Evolutionary conservation across 1,284 basidiomycete species (phyloP), one percentile per base, ranked within the genome.

Genomic region (Ustilago cynodontis): DNA sequence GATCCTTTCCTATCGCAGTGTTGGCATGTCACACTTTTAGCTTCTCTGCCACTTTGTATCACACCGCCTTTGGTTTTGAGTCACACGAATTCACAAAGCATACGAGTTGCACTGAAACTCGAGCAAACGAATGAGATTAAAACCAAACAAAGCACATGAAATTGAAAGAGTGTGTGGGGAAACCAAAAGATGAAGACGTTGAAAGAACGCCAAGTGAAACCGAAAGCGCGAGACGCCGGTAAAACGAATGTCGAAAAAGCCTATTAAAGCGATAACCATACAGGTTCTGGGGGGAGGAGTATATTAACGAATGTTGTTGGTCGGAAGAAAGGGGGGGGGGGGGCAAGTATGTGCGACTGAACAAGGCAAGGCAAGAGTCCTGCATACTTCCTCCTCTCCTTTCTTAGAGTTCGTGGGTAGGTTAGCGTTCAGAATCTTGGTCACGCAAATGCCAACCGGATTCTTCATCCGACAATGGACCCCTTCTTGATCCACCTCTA

Each of bases 371-470:
- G 24, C 8, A 47, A 55, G 63, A 67, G 70, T 66, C 56, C 70
- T 66, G 35, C 59, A 52, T 47, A 47, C 18, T 45, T 37, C 35
- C 39, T 9, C 10, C 31, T 22, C 14, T 9, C 31, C 29, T 53
- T 11, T 18, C 14, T 14, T 13, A 49, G 35, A 18, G 45, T 9
- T 18, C 18, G 28, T 10, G 22, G 5, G 37, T 28, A 11, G 57
- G 29, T 51, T 57, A 69, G 14, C 64, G 66, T 52, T 77, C 63
- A n/a, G 63, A 66, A 0, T 70, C 60, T 8, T 79, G 66, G 39
- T 79, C 77, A 16, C 65, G 63, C 47, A 79, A 45, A 65, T 79
- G 77, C 73, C 77, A 79, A 35, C 77, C 77, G 39, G 62, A 66
- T 47, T 79, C 77, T 37, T 79, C 73, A 33, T 79, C 71, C 7